phyloP scores from a whole-genome alignment of 148 eudicot genomes.

The Camellia japonica region DNA sequence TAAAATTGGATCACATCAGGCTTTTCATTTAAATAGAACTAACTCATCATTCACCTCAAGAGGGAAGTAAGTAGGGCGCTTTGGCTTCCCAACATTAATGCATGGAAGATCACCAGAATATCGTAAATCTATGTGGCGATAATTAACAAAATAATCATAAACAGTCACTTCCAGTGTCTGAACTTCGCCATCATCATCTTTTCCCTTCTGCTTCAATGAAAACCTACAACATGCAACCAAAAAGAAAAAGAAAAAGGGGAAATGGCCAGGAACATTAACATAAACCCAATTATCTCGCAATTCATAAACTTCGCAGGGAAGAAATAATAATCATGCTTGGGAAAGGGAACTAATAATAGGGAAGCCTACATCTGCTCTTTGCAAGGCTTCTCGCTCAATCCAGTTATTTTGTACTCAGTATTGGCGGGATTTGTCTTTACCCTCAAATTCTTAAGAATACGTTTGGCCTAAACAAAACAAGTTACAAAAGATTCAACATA shows the following conservation, averaged over 20 bases:
- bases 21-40: background rate
- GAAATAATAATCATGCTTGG: background rate
- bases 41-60: conserved; percentile 48
- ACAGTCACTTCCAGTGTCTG: conserved; percentile 52
- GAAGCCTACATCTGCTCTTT: conserved; percentile 31
- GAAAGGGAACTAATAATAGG: background rate
- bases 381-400: conserved; percentile 53
- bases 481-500: background rate
- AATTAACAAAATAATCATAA: conserved; percentile 51
- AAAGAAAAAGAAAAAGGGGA: background rate
- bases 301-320: background rate
- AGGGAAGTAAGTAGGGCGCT: conserved; percentile 61
- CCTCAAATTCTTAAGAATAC: conserved; percentile 54
- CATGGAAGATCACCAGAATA: conserved; percentile 57
- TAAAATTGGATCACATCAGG: background rate
- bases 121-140: conserved; percentile 36
- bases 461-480: conserved; percentile 43
- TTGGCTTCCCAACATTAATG: conserved; percentile 69
- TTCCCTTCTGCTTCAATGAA: conserved; percentile 34
- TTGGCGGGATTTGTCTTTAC: conserved; percentile 39
- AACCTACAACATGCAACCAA: conserved; percentile 35
- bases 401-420: conserved; percentile 53
- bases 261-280: background rate
- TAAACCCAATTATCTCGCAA: background rate
- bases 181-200: conserved; percentile 27